Conservation (phyloP, 1,284 basidiomycete species). For the Wolfiporia cocos region DNA sequence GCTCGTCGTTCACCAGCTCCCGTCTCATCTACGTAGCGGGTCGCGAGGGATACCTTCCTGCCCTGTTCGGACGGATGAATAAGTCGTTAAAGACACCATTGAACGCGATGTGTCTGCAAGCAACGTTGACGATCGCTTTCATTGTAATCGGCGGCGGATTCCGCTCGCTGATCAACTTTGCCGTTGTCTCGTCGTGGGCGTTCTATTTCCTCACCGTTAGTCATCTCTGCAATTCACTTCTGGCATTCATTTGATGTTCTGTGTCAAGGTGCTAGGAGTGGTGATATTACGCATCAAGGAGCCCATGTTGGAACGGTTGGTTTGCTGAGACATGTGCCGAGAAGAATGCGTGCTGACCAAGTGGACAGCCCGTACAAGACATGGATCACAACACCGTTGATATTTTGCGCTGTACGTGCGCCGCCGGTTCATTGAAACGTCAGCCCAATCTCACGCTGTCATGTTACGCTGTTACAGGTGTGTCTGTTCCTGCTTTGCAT, state of each 20-base stretch:
- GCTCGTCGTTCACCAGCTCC: slow-evolving; percentile 77
- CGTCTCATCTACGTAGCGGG: slow-evolving; percentile 87
- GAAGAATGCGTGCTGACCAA: not conserved
- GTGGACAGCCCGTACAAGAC: slow-evolving; percentile 78
- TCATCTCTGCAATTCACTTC: slow-evolving; percentile 2
- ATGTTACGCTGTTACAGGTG: slow-evolving; percentile 39
- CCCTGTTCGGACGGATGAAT: slow-evolving; percentile 75
- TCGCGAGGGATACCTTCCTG: slow-evolving; percentile 83
- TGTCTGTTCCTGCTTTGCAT: slow-evolving; percentile 92
- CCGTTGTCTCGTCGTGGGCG: slow-evolving; percentile 84
- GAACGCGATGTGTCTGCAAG: slow-evolving; percentile 80
- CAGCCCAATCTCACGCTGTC: not conserved
- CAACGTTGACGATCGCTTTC: slow-evolving; percentile 67
- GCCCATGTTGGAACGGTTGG: slow-evolving; percentile 77
- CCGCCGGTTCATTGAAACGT: not conserved
- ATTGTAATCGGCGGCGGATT: slow-evolving; percentile 87
- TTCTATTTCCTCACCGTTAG: slow-evolving; percentile 86
- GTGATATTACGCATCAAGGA: slow-evolving; percentile 92
- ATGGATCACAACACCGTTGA: slow-evolving; percentile 87
- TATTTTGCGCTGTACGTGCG: slow-evolving; percentile 77
- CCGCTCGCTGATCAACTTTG: slow-evolving; percentile 81
- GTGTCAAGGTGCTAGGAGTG: no score
- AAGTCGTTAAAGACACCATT: slow-evolving; percentile 73
- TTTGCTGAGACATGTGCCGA: not conserved
- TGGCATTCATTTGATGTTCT: no score